phyloP scores from a whole-genome alignment of 441 rosid species.

The Pelargonium australe region DNA sequence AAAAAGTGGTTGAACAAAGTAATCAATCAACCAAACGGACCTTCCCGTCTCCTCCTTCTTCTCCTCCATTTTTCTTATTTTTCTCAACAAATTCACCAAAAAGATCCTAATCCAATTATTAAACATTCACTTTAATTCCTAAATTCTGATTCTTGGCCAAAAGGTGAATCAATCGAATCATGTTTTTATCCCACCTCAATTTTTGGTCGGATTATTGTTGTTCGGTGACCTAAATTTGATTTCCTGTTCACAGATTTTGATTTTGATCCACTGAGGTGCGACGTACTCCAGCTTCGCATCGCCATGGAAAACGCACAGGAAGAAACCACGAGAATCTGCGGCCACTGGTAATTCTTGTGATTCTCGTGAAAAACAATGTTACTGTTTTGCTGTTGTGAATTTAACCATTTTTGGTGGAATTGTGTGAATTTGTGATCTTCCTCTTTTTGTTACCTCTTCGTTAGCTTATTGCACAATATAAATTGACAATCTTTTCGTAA shows the following conservation, averaged over 20 bases:
- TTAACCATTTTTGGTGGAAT: background rate
- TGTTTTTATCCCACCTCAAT: background rate
- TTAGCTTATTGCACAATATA: background rate
- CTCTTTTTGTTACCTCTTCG: too few relatives aligned
- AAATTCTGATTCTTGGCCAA: background rate
- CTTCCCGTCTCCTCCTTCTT: background rate
- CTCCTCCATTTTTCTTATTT: background rate
- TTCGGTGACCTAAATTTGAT: background rate
- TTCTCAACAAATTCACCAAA: background rate
- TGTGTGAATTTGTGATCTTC: background rate
- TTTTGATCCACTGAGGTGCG: background rate
- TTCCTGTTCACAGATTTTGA: background rate
- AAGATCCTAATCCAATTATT: background rate
- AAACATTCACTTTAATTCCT: background rate
- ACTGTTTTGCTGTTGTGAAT: background rate
- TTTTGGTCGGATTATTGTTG: background rate
- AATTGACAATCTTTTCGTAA: background rate
- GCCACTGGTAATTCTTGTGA: constrained; percentile 51
- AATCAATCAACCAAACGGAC: background rate
- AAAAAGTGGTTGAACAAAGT: background rate
- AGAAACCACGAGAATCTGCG: constrained; percentile 60
- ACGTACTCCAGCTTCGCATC: constrained; percentile 1
- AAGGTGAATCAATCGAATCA: constrained; percentile 1
- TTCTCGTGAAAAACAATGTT: background rate
- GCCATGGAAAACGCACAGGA: constrained; percentile 57